A percentile compares a stretch with the other conserved stretches of the same genome.
Evolutionary conservation across 495 filamentous ascomycete species (phyloP).

Genomic region (Trypethelium eluteriae): DNA sequence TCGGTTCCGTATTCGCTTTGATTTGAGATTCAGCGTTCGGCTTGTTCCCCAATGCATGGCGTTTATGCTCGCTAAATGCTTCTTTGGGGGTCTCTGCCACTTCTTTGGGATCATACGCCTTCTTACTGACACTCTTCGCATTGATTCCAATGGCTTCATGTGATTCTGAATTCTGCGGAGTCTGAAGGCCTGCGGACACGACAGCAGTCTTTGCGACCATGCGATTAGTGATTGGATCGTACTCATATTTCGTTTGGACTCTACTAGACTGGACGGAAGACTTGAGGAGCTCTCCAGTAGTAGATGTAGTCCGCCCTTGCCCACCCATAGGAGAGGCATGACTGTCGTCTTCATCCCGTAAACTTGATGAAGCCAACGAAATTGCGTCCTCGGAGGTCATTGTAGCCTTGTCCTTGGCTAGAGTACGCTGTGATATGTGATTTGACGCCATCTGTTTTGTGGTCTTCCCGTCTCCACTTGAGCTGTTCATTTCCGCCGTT

Average conservation of each 20-base stretch:
- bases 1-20: too few relatives aligned
- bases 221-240: slow-evolving; percentile 5
- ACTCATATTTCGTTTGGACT: neutral
- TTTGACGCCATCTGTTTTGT: neutral
- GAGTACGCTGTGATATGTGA: neutral
- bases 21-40: too few relatives aligned
- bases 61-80: too few relatives aligned
- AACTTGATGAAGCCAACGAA: neutral
- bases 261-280: neutral
- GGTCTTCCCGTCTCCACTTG: neutral
- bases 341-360: neutral
- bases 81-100: too few relatives aligned
- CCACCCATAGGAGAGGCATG: too few relatives aligned
- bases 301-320: too few relatives aligned
- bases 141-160: neutral
- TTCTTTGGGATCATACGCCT: too few relatives aligned
- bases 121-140: too few relatives aligned
- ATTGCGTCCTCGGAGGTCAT: neutral
- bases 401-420: neutral
- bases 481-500: neutral
- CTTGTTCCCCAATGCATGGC: too few relatives aligned
- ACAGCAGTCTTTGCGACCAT: neutral
- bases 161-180: neutral
- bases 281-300: neutral
- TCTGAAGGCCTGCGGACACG: neutral